phyloP scores from a whole-genome alignment of 345 rosid species.

The Syzygium aqueum region DNA sequence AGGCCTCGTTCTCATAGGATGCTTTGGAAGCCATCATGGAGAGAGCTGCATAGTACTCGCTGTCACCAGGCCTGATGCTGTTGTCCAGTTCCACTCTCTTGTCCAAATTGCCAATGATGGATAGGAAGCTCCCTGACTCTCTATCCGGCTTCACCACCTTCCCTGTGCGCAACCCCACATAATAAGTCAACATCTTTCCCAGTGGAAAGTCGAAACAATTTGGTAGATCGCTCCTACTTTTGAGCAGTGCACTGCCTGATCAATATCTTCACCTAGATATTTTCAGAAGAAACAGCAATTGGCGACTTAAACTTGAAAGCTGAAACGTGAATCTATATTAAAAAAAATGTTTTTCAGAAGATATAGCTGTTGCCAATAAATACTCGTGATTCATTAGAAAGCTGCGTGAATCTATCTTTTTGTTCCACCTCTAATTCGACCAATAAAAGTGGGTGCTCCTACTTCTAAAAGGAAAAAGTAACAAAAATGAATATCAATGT shows the following conservation, averaged over 20 bases:
- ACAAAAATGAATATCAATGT: neutral
- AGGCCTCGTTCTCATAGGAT: slow-evolving; percentile 54
- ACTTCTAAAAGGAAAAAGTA: neutral
- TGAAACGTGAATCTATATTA: neutral
- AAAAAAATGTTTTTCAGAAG: no score
- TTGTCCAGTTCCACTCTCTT: slow-evolving; percentile 34
- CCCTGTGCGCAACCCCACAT: slow-evolving; percentile 13
- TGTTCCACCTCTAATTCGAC: neutral
- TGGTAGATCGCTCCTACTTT: neutral
- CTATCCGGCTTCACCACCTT: slow-evolving; percentile 29
- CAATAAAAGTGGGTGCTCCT: neutral
- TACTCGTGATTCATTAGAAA: neutral
- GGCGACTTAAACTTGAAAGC: neutral
- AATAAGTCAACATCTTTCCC: neutral
- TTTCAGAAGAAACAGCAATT: neutral
- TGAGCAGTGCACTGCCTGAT: neutral
- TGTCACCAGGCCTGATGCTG: slow-evolving; percentile 26
- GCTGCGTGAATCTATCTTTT: neutral
- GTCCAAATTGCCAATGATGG: slow-evolving; percentile 35
- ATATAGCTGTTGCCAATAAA: neutral
- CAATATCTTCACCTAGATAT: neutral
- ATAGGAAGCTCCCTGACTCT: slow-evolving; percentile 29
- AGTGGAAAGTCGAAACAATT: neutral
- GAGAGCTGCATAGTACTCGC: slow-evolving; percentile 34
- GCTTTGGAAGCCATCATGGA: slow-evolving; percentile 64